These are phyloP conservation scores for Prunus mume DNA, from an alignment of 306 rosid species.

Conservation along the genomic window DNA sequence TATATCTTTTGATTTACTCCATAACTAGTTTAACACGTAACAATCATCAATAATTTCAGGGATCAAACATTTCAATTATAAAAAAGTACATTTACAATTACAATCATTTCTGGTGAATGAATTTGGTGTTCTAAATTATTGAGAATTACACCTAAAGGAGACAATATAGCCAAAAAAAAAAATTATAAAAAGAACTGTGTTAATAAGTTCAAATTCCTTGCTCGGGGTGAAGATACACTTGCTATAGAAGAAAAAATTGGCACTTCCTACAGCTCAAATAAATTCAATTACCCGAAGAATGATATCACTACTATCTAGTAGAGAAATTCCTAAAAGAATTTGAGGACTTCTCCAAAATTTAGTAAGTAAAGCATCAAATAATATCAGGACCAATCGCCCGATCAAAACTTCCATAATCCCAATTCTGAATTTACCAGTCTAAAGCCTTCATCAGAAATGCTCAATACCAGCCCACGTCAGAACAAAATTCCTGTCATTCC, in stretches of 20 bases:
- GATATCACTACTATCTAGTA: constrained; percentile 22
- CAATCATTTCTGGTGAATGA: background rate
- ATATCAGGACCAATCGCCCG: constrained; percentile 17
- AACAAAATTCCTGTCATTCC: background rate
- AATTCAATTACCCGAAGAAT: constrained; percentile 8
- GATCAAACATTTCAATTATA: background rate
- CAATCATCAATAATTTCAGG: background rate
- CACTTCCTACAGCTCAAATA: constrained; percentile 11
- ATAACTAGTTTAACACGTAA: background rate
- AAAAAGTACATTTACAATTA: background rate
- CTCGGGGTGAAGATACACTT: constrained; percentile 29
- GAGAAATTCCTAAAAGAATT: constrained; percentile 21
- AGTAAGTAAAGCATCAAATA: constrained; percentile 21
- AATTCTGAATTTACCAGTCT: constrained; percentile 13
- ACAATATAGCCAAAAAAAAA: background rate
- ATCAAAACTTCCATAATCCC: constrained; percentile 21
- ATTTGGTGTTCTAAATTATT: background rate
- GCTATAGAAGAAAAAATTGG: constrained; percentile 25
- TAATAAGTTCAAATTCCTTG: constrained; percentile 11
- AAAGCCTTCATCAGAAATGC: background rate
- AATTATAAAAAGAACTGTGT: background rate
- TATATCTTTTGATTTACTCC: no score
- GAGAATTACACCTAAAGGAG: background rate
- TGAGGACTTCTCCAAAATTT: constrained; percentile 24
- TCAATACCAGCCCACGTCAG: constrained; percentile 18